Evolutionary conservation across 164 flowering plant genomes (phyloP), one percentile per base, ranked within the genome.

Genomic region (Litsea cubeba): DNA sequence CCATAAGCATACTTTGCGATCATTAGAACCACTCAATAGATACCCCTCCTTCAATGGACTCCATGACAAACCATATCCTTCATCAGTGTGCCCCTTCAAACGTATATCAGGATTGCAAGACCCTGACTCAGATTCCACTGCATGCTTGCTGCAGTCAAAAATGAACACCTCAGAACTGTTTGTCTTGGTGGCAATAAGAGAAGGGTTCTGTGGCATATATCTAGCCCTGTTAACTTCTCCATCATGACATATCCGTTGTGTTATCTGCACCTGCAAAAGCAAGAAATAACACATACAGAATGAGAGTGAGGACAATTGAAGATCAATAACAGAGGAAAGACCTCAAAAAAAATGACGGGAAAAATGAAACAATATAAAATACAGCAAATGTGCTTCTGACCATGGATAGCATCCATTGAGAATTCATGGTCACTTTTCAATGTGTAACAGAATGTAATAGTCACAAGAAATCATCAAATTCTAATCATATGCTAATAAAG

Each of bases 21-120:
- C 99, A 82, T 89, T 83, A 8, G 99, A 95, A 68, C 95, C 96
- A 79, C 99, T 95, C 72, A 93, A 74, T 62, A 93, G 89, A 70
- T 88, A 86, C 18, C 99, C 97, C 72, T 87, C 84, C 81, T 86
- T 95, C 4, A 85, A 75, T 5, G 91, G 87, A 77, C 90, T 95
- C 99, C 98, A 95, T 0, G 97, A 92, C 82, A 95, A 75, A 4
- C 98, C 99, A 83, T 86, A 95, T 2, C 99, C 99, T 83, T 93
- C 99, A 68, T 85, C 83, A 20, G 85, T 85, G 80, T 95, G 99
- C 72, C 99, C 99, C 81, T 74, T 85, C 73, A 95, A 75, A 76
- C 87, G 85, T 82, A 93, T 78, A 79, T 91, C 95, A 12, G 99
- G 98, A 76, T 84, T 79, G 50, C 50, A 64, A 15, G 77, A 79